These are phyloP conservation scores for Thalassia testudinum DNA, from an alignment of 116 monocot species.

Conservation along the genomic window DNA sequence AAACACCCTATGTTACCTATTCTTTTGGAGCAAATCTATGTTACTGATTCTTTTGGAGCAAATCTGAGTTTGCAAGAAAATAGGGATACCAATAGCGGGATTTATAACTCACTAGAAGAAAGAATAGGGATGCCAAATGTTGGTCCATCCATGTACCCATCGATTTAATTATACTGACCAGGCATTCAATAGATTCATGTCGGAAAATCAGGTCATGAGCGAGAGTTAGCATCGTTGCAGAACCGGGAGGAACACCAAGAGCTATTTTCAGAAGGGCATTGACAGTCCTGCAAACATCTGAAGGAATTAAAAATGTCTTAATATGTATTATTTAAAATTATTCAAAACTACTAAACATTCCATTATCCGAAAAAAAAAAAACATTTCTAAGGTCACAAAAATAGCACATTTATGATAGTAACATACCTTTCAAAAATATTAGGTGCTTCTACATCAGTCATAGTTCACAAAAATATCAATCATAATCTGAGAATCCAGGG, in stretches of 20 bases:
- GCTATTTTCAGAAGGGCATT: constrained; percentile 93
- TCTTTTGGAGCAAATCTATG: too few species aligned
- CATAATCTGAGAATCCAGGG: constrained; percentile 72
- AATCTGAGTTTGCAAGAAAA: too few species aligned
- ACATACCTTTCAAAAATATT: constrained; percentile 93
- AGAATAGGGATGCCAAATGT: constrained; percentile 48
- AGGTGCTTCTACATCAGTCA: constrained; percentile 94
- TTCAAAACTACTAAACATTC: too few species aligned
- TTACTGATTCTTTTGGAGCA: too few species aligned
- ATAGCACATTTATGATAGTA: too few species aligned
- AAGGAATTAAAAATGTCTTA: constrained; percentile 55
- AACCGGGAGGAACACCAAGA: constrained; percentile 76
- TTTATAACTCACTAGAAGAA: constrained; percentile 28
- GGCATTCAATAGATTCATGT: constrained; percentile 82
- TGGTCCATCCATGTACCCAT: constrained; percentile 95
- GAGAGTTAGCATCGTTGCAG: constrained; percentile 60
- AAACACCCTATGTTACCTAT: too few species aligned
- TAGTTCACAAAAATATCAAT: constrained; percentile 96
- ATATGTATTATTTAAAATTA: neutral
- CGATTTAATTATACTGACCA: constrained; percentile 58
- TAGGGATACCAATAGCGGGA: constrained; percentile 32
- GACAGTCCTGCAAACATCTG: constrained; percentile 89
- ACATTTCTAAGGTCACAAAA: too few species aligned
- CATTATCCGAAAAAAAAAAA: too few species aligned
- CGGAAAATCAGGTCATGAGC: constrained; percentile 68